Conservation (phyloP, 495 filamentous ascomycete species). For the Lindgomyces ingoldianus region DNA sequence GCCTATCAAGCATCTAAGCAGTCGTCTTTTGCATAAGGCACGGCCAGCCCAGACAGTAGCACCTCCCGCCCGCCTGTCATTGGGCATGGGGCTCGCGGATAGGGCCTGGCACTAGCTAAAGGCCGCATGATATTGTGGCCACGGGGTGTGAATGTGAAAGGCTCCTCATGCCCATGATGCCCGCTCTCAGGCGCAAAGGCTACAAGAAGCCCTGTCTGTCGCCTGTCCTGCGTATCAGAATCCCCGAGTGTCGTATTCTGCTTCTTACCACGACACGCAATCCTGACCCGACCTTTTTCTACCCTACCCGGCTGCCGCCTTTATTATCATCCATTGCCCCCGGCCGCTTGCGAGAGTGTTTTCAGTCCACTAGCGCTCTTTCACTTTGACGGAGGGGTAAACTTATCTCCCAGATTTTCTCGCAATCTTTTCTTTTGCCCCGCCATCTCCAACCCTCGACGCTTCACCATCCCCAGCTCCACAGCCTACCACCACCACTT, state of each 20-base stretch:
- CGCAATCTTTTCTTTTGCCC: conserved; percentile 34
- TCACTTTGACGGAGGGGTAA: conserved; percentile 19
- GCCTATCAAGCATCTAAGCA: conserved; percentile 18
- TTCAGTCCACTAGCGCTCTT: conserved; percentile 36
- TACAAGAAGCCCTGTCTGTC: conserved; percentile 9
- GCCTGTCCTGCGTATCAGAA: neutral
- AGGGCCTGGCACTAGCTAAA: conserved; percentile 12
- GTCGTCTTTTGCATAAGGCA: conserved; percentile 32
- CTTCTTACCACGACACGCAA: too few species aligned
- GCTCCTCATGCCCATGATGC: conserved; percentile 6
- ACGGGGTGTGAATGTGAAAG: conserved; percentile 27
- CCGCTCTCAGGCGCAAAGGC: conserved; percentile 13
- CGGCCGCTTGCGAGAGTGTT: conserved; percentile 18
- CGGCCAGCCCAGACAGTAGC: conserved; percentile 16
- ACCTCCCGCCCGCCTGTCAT: conserved; percentile 12
- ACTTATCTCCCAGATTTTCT: conserved; percentile 5
- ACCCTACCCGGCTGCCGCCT: conserved; percentile 4
- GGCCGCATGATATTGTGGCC: conserved; percentile 36
- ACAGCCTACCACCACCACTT: neutral
- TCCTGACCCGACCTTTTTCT: neutral
- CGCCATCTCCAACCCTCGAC: conserved; percentile 24
- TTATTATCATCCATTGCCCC: conserved; percentile 4
- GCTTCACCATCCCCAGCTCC: neutral
- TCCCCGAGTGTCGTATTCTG: neutral
- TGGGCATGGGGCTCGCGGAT: conserved; percentile 8